Conservation (phyloP, 2,329 filamentous ascomycete genomes). For the Aspergillus sp. region DNA sequence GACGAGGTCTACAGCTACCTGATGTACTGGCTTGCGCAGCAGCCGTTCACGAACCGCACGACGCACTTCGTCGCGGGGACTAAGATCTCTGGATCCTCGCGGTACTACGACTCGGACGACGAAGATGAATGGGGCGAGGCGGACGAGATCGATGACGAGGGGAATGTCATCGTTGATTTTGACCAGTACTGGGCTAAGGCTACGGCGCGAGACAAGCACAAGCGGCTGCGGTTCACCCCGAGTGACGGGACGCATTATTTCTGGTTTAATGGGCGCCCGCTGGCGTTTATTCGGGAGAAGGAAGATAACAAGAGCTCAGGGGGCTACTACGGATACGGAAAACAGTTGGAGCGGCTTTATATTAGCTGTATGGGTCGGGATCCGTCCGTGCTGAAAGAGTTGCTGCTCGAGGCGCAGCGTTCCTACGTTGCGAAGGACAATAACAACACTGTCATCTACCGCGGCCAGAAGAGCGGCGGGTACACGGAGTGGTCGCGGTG, state of each 20-base stretch:
- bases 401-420: conserved; percentile 38
- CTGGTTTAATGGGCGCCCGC: conserved; percentile 60
- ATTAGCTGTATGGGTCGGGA: conserved; percentile 38
- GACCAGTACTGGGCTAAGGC: conserved; percentile 44
- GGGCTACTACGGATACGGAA: conserved; percentile 2
- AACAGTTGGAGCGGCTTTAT: conserved; percentile 30
- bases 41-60: conserved; percentile 60
- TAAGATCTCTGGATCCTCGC: conserved; percentile 47
- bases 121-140: conserved; percentile 21
- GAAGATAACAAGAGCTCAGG: conserved; percentile 17
- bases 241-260: conserved; percentile 68
- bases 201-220: conserved; percentile 38
- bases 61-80: conserved; percentile 67
- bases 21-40: conserved; percentile 67
- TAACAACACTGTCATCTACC: conserved; percentile 40
- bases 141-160: conserved; percentile 26
- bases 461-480: conserved; percentile 27
- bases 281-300: conserved; percentile 41
- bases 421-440: conserved; percentile 36
- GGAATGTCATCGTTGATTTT: conserved; percentile 40
- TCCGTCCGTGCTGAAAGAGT: conserved; percentile 32
- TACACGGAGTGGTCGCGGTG: conserved; percentile 35
- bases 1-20: conserved; percentile 73
- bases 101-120: conserved; percentile 30
- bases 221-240: conserved; percentile 58